These are phyloP conservation scores for Curvularia eragrostidis DNA, from an alignment of 2,329 filamentous ascomycete species.

Conservation along the genomic window DNA sequence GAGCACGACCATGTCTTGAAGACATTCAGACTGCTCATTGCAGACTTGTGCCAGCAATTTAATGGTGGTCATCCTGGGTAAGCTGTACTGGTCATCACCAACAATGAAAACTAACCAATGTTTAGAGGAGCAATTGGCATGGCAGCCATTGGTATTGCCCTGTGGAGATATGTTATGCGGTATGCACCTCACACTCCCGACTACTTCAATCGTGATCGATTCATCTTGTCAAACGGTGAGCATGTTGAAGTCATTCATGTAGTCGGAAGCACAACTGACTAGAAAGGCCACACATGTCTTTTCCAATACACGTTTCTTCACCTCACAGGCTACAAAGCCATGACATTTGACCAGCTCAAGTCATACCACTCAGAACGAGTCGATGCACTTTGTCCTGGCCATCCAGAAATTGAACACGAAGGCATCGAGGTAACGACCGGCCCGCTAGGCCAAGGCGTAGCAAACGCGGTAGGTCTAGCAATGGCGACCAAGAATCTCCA, in stretches of 20 bases:
- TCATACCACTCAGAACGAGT: constrained; percentile 58
- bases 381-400: constrained; percentile 61
- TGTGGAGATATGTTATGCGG: constrained; percentile 69
- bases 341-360: constrained; percentile 65
- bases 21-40: constrained; percentile 39
- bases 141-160: constrained; percentile 66
- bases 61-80: constrained; percentile 69
- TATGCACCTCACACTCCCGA: constrained; percentile 63
- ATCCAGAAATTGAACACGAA: constrained; percentile 64
- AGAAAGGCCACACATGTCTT: constrained; percentile 56
- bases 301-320: constrained; percentile 63
- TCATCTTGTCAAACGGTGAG: constrained; percentile 66
- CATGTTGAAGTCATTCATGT: not conserved
- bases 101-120: not conserved
- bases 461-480: constrained; percentile 61
- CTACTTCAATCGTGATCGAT: constrained; percentile 68
- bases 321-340: constrained; percentile 60
- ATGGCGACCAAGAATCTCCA: constrained; percentile 65
- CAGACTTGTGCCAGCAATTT: constrained; percentile 74
- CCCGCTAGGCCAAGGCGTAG: constrained; percentile 65
- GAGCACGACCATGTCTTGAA: constrained; percentile 24
- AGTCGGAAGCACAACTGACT: not conserved
- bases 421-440: constrained; percentile 67
- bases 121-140: constrained; percentile 58
- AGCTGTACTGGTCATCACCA: constrained; percentile 33